Evolutionary conservation across 768 basidiomycete genomes (phyloP), one percentile per base, ranked within the genome.

Genomic region (Mycena capillaripes): DNA sequence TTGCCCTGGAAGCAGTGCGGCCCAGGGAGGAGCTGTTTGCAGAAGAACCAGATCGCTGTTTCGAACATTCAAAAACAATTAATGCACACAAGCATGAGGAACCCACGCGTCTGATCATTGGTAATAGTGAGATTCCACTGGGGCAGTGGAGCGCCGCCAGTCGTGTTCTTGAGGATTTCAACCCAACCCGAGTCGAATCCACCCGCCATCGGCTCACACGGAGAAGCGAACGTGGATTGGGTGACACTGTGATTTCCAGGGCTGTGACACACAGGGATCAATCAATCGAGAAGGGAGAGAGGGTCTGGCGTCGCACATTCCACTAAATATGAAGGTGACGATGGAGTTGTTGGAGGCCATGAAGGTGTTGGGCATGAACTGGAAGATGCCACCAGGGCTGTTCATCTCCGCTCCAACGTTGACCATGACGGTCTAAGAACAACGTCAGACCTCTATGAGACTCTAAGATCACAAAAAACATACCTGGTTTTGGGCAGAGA

Each of bases 141-240:
- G 0, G 87, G 87, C 23, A 61, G 29, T 79, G 36, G 50, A 91
- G 62, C 0, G 73, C 40, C 32, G 25, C 8, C 46, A 21, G 70
- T 71, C 65, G 71, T 76, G 16, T 75, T 48, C 63, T 70, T 16
- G 56, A 23, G 32, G 86, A 83, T 46, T n/a, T 61, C 42, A 42
- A 89, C 79, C 82, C 82, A 88, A 30, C 89, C 89, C n/a, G 90
- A 90, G 80, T 89, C 87, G 64, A 89, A 89, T 17, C 89, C 89
- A n/a, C 83, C 83, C 0, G 73, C 38, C 50, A 83, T 12, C 12
- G 86, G 86, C 66, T 82, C 77, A 73, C 89, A 90, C 1, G 89
- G 89, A 23, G 11, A 30, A 5, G 10, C 29, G 9, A 46, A 61
- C 29, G 42, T 21, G 12, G 63, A 52, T 1, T 66, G 64, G 6